Percentiles rank a stretch among this genome's conserved stretches.
phyloP scores from a whole-genome alignment of 228 moss, liverwort and hornwort species.

The Sphagnum magellanicum region DNA sequence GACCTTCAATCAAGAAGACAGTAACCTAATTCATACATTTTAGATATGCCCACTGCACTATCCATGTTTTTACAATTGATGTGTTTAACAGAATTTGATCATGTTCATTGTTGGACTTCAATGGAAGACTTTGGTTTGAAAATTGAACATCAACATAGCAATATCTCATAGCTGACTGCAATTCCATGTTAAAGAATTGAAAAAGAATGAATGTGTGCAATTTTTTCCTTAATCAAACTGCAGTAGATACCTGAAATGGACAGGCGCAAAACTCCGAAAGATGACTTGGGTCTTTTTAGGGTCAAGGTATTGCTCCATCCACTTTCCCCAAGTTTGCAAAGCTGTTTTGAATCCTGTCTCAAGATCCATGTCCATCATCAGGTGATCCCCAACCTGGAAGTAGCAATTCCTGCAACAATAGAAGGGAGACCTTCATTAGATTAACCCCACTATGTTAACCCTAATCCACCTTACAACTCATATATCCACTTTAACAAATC shows the following conservation, averaged over 20 bases:
- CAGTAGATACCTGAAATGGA: conserved; percentile 37
- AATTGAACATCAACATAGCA: background rate
- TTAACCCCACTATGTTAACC: no score
- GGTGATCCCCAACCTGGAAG: conserved; percentile 32
- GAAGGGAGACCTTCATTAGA: no score
- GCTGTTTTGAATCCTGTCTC: conserved; percentile 29
- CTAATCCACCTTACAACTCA: no score
- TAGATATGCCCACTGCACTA: no score
- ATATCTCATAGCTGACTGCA: background rate
- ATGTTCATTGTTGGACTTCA: no score
- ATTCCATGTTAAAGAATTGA: background rate
- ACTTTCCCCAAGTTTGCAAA: conserved; percentile 23
- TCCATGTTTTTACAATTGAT: no score
- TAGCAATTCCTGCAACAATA: conserved; percentile 38
- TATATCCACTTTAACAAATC: no score
- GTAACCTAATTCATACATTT: no score
- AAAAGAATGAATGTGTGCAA: background rate
- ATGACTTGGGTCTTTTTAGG: conserved; percentile 30
- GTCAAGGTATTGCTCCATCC: conserved; percentile 22
- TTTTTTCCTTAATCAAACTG: background rate
- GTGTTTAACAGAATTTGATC: no score
- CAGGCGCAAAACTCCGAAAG: conserved; percentile 47
- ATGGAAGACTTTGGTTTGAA: background rate
- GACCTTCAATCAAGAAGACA: no score
- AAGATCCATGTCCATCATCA: conserved; percentile 29